These are phyloP conservation scores for Patellifolia procumbens DNA, from an alignment of 179 eudicot genomes.

Conservation along the genomic window DNA sequence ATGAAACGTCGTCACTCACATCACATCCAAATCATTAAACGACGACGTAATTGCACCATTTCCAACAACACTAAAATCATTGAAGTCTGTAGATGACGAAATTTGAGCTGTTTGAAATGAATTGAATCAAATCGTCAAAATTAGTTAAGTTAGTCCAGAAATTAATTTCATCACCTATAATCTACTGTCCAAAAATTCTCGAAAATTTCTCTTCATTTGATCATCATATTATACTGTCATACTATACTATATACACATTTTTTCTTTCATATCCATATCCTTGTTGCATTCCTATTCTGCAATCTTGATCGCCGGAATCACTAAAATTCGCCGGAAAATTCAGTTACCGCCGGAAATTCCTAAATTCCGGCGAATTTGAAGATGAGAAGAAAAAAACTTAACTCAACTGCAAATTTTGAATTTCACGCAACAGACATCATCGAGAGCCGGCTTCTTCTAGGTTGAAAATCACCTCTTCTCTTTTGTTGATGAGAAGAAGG, in stretches of 20 bases:
- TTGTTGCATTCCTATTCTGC: neutral
- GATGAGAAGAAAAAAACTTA: neutral
- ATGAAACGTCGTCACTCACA: slow-evolving; percentile 10
- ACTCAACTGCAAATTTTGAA: slow-evolving; percentile 15
- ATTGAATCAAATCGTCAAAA: neutral
- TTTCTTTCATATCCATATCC: neutral
- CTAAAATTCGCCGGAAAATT: slow-evolving; percentile 21
- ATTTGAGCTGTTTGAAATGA: neutral
- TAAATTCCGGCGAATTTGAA: neutral
- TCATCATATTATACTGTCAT: slow-evolving; percentile 9
- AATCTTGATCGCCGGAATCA: slow-evolving; percentile 22
- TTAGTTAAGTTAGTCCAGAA: neutral
- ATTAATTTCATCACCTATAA: slow-evolving; percentile 2
- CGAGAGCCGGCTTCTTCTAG: slow-evolving; percentile 69
- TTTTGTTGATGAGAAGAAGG: slow-evolving; percentile 88
- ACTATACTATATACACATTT: neutral
- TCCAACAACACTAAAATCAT: neutral
- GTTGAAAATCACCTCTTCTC: slow-evolving; percentile 60
- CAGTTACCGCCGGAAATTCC: neutral
- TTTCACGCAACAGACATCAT: slow-evolving; percentile 61
- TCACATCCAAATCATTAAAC: slow-evolving; percentile 19
- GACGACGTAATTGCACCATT: slow-evolving; percentile 25
- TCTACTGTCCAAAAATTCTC: slow-evolving; percentile 16
- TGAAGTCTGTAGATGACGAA: neutral
- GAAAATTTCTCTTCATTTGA: slow-evolving; percentile 14